Evolutionary conservation across 2,329 filamentous ascomycete species (phyloP).

Genomic region (Ascochyta clinopodiicola): DNA sequence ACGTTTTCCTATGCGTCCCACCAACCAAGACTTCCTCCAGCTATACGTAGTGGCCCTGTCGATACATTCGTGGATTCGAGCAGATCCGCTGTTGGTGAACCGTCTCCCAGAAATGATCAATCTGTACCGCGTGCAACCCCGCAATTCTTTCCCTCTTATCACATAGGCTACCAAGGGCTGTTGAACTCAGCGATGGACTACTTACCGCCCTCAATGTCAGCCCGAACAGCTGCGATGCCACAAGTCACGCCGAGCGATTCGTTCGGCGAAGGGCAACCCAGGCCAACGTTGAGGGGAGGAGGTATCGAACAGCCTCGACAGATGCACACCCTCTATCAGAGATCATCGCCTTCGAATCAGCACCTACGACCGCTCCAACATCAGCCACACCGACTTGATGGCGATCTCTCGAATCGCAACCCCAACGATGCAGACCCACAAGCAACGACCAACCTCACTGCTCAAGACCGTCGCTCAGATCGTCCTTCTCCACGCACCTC

Average conservation of each 20-base stretch:
- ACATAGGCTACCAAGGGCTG: conserved; percentile 3
- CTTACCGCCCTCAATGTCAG: neutral
- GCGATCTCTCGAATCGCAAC: neutral
- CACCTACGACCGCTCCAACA: conserved; percentile 11
- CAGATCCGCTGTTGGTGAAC: conserved; percentile 9
- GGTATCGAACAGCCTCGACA: conserved; percentile 19
- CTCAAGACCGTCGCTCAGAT: conserved; percentile 31
- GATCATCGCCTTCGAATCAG: conserved; percentile 23
- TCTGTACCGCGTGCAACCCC: conserved; percentile 14
- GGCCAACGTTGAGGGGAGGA: conserved; percentile 12
- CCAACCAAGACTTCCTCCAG: conserved; percentile 27
- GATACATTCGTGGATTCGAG: conserved; percentile 7
- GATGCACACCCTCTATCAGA: conserved; percentile 18
- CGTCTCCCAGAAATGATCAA: conserved; percentile 9
- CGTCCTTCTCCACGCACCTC: conserved; percentile 38
- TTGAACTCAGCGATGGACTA: conserved; percentile 2
- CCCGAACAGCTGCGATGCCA: neutral
- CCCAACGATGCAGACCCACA: conserved; percentile 22
- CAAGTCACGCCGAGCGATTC: neutral
- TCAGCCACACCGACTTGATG: neutral
- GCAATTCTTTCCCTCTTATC: conserved; percentile 6
- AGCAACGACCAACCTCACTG: conserved; percentile 12
- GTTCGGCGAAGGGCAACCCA: neutral
- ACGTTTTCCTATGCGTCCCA: conserved; percentile 10
- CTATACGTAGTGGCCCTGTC: conserved; percentile 21